Conservation (phyloP, 495 filamentous ascomycete genomes). For the Lasiosphaeris hirsuta region DNA sequence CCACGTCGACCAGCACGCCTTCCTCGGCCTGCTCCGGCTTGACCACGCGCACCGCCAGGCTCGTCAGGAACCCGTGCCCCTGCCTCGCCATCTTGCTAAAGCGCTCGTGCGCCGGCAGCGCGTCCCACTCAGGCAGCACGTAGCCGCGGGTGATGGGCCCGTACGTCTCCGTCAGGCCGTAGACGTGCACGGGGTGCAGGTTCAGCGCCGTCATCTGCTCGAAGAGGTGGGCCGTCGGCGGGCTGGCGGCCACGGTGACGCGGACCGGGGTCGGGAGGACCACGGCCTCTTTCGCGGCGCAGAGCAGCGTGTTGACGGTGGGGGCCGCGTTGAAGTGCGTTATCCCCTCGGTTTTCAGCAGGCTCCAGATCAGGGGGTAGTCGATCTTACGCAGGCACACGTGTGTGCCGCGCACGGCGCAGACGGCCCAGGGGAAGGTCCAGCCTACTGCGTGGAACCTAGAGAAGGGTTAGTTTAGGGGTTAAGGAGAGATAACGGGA, state of each 20-base stretch:
- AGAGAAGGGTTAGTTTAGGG: conserved; percentile 13
- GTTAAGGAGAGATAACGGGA: too few relatives aligned
- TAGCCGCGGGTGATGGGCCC: conserved; percentile 96
- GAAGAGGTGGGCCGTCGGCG: conserved; percentile 84
- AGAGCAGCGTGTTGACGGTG: conserved; percentile 92
- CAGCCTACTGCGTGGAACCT: conserved; percentile 90
- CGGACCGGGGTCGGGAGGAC: conserved; percentile 66
- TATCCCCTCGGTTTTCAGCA: conserved; percentile 78
- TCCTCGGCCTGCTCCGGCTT: conserved; percentile 65
- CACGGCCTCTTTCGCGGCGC: conserved; percentile 68
- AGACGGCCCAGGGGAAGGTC: conserved; percentile 87
- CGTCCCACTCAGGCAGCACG: conserved; percentile 76
- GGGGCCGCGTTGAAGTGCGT: conserved; percentile 97
- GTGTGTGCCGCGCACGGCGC: conserved; percentile 87
- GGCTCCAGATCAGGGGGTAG: conserved; percentile 84
- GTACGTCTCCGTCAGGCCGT: conserved; percentile 93
- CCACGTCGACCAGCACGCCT: conserved; percentile 66
- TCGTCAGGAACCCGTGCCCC: conserved; percentile 83
- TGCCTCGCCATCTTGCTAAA: conserved; percentile 88
- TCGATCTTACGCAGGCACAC: conserved; percentile 94
- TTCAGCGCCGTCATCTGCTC: conserved; percentile 85
- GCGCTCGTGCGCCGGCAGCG: conserved; percentile 64
- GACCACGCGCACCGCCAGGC: conserved; percentile 76
- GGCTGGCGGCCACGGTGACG: conserved; percentile 90
- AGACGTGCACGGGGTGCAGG: conserved; percentile 88